Percentiles rank a stretch among this genome's conserved stretches.
These are phyloP conservation scores for Babesia bovis DNA, from an alignment of 169 alveolate genomes.

Conservation along the genomic window DNA sequence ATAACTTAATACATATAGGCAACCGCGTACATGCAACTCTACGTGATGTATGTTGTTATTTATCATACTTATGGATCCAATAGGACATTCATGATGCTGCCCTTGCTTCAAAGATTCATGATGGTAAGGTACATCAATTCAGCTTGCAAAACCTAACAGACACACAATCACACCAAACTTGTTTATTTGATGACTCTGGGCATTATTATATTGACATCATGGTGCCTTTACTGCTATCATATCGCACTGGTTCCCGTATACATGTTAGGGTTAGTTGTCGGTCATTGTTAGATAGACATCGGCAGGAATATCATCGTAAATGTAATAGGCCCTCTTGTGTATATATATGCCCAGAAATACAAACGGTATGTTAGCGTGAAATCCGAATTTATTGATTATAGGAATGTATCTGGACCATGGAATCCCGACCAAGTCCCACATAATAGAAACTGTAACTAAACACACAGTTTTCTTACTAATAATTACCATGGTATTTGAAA, in stretches of 20 bases:
- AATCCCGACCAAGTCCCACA: constrained; percentile 60
- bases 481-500: constrained; percentile 1
- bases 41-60: constrained; percentile 27
- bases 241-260: constrained; percentile 22
- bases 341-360: constrained; percentile 50
- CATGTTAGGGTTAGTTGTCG: constrained; percentile 33
- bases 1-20: constrained; percentile 24
- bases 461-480: neutral
- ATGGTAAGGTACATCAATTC: constrained; percentile 6
- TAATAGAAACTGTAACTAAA: neutral
- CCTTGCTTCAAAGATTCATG: constrained; percentile 34
- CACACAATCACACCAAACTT: neutral
- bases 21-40: constrained; percentile 48
- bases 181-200: constrained; percentile 27
- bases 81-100: constrained; percentile 59
- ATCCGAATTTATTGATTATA: neutral
- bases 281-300: neutral
- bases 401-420: constrained; percentile 67
- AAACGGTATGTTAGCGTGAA: constrained; percentile 31
- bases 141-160: neutral
- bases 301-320: constrained; percentile 23
- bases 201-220: constrained; percentile 18
- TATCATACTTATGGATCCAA: neutral
- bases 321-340: constrained; percentile 45
- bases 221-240: constrained; percentile 24